Conservation (phyloP, 192 early-diverging fungal species). For the Chytriomyces sp. region DNA sequence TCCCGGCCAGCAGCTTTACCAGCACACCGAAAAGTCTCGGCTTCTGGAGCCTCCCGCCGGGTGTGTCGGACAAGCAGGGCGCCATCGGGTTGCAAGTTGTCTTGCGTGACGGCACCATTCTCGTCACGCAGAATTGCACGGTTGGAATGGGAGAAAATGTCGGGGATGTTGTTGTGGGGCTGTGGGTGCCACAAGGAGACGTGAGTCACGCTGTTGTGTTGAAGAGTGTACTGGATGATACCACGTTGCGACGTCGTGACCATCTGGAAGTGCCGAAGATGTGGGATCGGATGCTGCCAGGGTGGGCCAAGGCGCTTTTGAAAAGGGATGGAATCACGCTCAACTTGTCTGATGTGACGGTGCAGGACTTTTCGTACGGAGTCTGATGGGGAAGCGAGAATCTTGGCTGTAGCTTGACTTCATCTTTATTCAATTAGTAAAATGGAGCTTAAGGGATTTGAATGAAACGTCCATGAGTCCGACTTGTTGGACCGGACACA, state of each 20-base stretch:
- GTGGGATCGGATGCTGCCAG: background rate
- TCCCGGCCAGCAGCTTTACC: background rate
- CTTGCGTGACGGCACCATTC: background rate
- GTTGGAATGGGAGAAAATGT: background rate
- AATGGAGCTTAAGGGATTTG: too few relatives aligned
- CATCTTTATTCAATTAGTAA: too few relatives aligned
- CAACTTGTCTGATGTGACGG: background rate
- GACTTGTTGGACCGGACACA: too few relatives aligned
- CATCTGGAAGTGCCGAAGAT: too few relatives aligned
- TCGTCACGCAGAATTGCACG: background rate
- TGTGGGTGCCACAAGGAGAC: constrained; percentile 7
- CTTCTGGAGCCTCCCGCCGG: background rate
- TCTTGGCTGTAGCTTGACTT: too few relatives aligned
- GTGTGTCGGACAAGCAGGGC: background rate
- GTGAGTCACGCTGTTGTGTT: background rate
- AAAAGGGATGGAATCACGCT: background rate
- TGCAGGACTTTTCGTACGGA: background rate
- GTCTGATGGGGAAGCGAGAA: too few relatives aligned
- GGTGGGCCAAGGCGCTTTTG: background rate
- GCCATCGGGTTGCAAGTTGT: background rate
- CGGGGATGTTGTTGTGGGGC: background rate
- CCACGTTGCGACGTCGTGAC: too few relatives aligned
- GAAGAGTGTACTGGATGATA: too few relatives aligned
- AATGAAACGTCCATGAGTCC: too few relatives aligned
- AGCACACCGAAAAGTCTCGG: background rate